Evolutionary conservation across 192 early-diverging fungal species (phyloP).

Genomic region (Gonapodya sp.): DNA sequence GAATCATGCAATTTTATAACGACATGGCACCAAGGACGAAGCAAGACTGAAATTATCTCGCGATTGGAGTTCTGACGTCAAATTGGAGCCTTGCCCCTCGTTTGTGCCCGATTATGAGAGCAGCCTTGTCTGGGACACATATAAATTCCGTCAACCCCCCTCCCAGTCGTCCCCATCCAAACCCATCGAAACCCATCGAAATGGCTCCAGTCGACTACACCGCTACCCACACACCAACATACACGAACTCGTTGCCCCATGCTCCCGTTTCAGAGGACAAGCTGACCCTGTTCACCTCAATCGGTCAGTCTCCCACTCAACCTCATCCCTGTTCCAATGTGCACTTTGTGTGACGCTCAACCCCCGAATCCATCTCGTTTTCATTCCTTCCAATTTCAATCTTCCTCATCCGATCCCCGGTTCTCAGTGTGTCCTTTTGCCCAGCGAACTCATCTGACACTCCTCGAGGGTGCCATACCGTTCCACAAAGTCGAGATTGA

Average conservation of each 20-base stretch:
- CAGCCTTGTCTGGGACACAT: too few species aligned
- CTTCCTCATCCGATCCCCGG: conserved; percentile 44
- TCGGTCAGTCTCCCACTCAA: background rate
- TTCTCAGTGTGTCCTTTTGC: conserved; percentile 54
- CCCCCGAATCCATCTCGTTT: background rate
- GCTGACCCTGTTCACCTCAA: background rate
- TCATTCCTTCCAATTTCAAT: background rate
- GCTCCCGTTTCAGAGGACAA: background rate
- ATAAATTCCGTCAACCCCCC: too few species aligned
- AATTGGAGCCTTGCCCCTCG: too few species aligned
- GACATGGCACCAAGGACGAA: too few species aligned
- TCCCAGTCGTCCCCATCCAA: too few species aligned
- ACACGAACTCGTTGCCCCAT: background rate
- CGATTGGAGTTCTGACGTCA: too few species aligned
- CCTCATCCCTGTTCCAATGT: background rate
- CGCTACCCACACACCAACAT: background rate
- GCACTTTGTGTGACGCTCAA: background rate
- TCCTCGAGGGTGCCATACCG: conserved; percentile 39
- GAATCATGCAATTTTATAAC: too few species aligned
- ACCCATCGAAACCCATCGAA: too few species aligned
- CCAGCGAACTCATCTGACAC: conserved; percentile 52
- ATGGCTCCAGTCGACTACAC: conserved; percentile 1
- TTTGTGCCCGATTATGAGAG: too few species aligned
- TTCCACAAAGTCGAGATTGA: conserved; percentile 53
- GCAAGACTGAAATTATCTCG: too few species aligned